Percentiles rank a stretch among this genome's conserved stretches.
Conservation (phyloP, 106 monocot species). For the Allium fistulosum region DNA sequence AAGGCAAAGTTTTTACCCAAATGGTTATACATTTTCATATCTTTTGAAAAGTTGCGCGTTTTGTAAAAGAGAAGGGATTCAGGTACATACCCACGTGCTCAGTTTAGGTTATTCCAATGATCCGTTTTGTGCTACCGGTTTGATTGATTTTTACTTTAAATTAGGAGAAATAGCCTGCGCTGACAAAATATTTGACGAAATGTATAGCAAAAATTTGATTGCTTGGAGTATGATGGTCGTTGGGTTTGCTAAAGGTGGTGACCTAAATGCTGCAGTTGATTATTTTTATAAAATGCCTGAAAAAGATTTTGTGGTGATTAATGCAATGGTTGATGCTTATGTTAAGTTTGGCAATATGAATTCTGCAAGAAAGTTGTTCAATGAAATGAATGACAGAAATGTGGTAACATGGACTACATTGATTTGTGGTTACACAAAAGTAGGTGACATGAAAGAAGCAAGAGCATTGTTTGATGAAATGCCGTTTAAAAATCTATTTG, state of each 20-base stretch:
- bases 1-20: slow-evolving; percentile 17
- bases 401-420: slow-evolving; percentile 53
- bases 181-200: slow-evolving; percentile 25
- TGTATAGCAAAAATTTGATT: slow-evolving; percentile 13
- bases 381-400: slow-evolving; percentile 26
- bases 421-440: slow-evolving; percentile 32
- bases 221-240: slow-evolving; percentile 34
- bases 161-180: slow-evolving; percentile 14
- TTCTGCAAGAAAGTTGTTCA: slow-evolving; percentile 31
- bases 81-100: slow-evolving; percentile 28
- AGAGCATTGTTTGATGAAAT: slow-evolving; percentile 28
- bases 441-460: slow-evolving; percentile 28
- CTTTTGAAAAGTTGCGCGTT: slow-evolving; percentile 17
- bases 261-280: slow-evolving; percentile 13
- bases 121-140: slow-evolving; percentile 20
- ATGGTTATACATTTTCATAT: slow-evolving; percentile 35
- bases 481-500: slow-evolving; percentile 29
- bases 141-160: slow-evolving; percentile 37
- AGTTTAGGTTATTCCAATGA: slow-evolving; percentile 23
- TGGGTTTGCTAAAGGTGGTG: slow-evolving; percentile 24
- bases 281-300: slow-evolving; percentile 33
- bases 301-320: slow-evolving; percentile 34
- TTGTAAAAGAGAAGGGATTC: slow-evolving; percentile 12
- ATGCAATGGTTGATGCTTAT: slow-evolving; percentile 43
- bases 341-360: slow-evolving; percentile 27